Base-by-base conservation (phyloP, 495 filamentous ascomycete genomes). In the Neurospora cerealis region DNA sequence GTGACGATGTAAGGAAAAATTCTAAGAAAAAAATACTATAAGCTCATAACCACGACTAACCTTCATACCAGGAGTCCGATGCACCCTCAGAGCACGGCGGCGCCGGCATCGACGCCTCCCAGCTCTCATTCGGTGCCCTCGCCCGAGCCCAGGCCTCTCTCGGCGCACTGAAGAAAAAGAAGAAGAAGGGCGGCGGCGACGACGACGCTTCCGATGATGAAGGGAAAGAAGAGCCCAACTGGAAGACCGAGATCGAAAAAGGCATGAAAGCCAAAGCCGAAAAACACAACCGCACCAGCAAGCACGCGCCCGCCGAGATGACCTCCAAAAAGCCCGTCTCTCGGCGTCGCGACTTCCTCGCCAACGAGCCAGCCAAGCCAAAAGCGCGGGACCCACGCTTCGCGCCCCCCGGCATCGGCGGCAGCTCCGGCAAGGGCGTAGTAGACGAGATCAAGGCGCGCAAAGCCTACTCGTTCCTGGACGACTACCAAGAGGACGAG, bases 381-480 rank as follows among this genome's bases (percentile, higher is more conserved):
- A 85, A 88, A 38, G 79, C 86, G 3, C 90, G 95, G 11, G 96
- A 99, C 80, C 96, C 96, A n/a, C 90, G 96, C 38, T 99, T 99
- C 82, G 71, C 70, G 32, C 78, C 80, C 0, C 71, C 79, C 6
- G 77, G 74, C 15, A 90, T 94, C 39, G 85, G 88, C 15, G 85
- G 86, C 1, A 84, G 71, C 28, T 71, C 28, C 38, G 46, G 44
- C 34, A 78, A 73, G 74, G 81, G 84, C 42, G 72, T 79, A 21
- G 74, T 88, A 11, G 89, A 91, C 72, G 87, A 90, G 73, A 79
- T 81, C 66, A 85, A 84, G 72, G 80, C 89, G 46, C 87, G 85
- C 72, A 89, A 88, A 70, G 91, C 91, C 36, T 99, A 98, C 83
- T 83, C 87, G 0, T 99, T 99, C 82, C 83, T 99, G 32, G 89